phyloP scores from a whole-genome alignment of 495 filamentous ascomycete species.

The Penicillium crystallinum region DNA sequence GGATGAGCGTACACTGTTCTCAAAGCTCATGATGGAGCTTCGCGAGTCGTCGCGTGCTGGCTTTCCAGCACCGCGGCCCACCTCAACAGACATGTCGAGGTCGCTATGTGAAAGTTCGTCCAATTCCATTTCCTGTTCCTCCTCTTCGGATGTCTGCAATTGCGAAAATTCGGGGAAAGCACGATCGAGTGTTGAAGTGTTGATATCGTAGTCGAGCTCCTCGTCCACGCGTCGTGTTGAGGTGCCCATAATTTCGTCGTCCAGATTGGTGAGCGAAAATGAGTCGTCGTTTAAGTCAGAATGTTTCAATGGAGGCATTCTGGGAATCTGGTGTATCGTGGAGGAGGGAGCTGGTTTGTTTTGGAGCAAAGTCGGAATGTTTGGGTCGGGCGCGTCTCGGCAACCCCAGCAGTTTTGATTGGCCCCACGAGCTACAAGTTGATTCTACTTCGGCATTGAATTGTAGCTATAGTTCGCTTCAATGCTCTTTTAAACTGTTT shows the following conservation, averaged over 20 bases:
- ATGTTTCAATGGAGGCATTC: constrained; percentile 4
- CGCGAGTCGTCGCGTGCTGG: constrained; percentile 39
- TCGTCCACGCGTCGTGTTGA: constrained; percentile 18
- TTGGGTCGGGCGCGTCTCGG: constrained; percentile 15
- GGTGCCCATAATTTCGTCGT: constrained; percentile 7
- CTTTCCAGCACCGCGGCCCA: constrained; percentile 39
- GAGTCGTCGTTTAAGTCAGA: not conserved
- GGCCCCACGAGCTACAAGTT: not conserved
- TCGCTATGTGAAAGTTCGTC: constrained; percentile 29
- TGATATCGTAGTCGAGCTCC: constrained; percentile 48
- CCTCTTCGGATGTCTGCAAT: constrained; percentile 37
- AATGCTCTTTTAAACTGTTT: too few relatives aligned
- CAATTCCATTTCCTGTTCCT: constrained; percentile 11
- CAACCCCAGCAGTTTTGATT: constrained; percentile 7
- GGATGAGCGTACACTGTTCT: constrained; percentile 45
- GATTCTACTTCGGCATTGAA: not conserved
- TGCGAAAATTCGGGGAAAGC: constrained; percentile 59
- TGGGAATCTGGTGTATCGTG: not conserved
- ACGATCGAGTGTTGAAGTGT: constrained; percentile 59
- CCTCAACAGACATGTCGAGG: constrained; percentile 39
- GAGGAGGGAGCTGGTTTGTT: constrained; percentile 5
- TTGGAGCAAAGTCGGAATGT: constrained; percentile 11
- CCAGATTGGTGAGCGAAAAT: constrained; percentile 7
- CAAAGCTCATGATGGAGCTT: constrained; percentile 42
- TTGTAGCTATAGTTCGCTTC: too few relatives aligned